These are phyloP conservation scores for Spathaspora gorwiae DNA, from an alignment of 805 yeast genomes.

Conservation along the genomic window DNA sequence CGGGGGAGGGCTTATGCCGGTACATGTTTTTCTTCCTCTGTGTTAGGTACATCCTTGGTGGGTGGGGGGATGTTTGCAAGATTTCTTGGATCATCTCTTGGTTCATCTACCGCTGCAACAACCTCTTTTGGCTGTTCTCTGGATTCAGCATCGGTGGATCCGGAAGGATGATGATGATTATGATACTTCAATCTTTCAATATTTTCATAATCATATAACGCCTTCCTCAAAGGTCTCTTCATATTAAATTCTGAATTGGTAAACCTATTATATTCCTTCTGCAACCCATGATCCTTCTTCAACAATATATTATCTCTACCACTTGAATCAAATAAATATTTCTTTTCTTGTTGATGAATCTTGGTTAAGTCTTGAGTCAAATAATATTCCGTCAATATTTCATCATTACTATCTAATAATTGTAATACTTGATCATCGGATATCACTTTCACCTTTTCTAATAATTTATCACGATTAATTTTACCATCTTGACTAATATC, in stretches of 20 bases:
- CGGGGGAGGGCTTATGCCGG: too few species aligned
- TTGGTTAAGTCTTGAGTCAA: constrained; percentile 18
- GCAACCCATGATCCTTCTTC: constrained; percentile 8
- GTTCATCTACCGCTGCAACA: too few species aligned
- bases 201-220: constrained; percentile 21
- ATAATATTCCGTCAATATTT: constrained; percentile 19
- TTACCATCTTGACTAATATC: constrained; percentile 7
- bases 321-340: constrained; percentile 14
- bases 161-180: too few species aligned
- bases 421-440: constrained; percentile 14
- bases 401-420: constrained; percentile 16
- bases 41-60: too few species aligned
- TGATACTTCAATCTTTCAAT: constrained; percentile 15
- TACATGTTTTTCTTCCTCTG: too few species aligned
- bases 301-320: constrained; percentile 10
- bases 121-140: too few species aligned
- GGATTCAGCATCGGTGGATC: too few species aligned
- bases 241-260: constrained; percentile 16
- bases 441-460: constrained; percentile 16
- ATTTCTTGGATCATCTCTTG: too few species aligned
- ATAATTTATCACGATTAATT: constrained; percentile 10
- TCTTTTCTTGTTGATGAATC: constrained; percentile 17
- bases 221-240: constrained; percentile 19
- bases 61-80: too few species aligned
- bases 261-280: constrained; percentile 14